Conservation (phyloP, 108 stramenopile genomes). For the Cyclostephanos tholiformis region DNA sequence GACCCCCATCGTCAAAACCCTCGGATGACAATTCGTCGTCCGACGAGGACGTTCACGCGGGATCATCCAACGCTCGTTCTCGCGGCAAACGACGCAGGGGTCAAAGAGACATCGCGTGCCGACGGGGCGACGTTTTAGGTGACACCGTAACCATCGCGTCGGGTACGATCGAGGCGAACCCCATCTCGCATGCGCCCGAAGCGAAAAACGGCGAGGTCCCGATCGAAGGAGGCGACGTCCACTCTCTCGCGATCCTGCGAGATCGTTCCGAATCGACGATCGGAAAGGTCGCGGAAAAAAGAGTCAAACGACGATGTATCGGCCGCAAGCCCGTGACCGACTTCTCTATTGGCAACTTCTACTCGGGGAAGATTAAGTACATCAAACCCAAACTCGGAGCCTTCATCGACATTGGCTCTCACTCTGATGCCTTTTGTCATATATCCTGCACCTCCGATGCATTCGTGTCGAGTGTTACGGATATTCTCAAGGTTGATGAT, state of each 20-base stretch:
- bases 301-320: conserved; percentile 72
- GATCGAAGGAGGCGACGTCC: conserved; percentile 10
- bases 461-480: conserved; percentile 63
- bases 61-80: conserved; percentile 29
- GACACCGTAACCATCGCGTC: conserved; percentile 10
- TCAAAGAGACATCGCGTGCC: conserved; percentile 25
- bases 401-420: conserved; percentile 87
- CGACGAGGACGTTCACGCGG: conserved; percentile 24
- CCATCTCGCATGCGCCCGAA: background rate
- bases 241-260: conserved; percentile 2
- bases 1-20: conserved; percentile 31
- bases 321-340: conserved; percentile 90
- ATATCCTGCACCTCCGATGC: conserved; percentile 77
- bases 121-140: conserved; percentile 17
- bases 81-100: conserved; percentile 47
- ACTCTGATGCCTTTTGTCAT: conserved; percentile 89
- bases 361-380: conserved; percentile 77
- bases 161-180: conserved; percentile 7
- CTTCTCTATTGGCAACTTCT: conserved; percentile 62
- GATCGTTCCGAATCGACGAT: background rate
- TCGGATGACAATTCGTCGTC: conserved; percentile 37
- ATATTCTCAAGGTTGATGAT: conserved; percentile 67
- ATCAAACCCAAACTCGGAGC: conserved; percentile 79
- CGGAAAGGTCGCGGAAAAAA: conserved; percentile 37
- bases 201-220: background rate